Conservation (phyloP, 495 filamentous ascomycete species). For the Xylaria flabelliformis region DNA sequence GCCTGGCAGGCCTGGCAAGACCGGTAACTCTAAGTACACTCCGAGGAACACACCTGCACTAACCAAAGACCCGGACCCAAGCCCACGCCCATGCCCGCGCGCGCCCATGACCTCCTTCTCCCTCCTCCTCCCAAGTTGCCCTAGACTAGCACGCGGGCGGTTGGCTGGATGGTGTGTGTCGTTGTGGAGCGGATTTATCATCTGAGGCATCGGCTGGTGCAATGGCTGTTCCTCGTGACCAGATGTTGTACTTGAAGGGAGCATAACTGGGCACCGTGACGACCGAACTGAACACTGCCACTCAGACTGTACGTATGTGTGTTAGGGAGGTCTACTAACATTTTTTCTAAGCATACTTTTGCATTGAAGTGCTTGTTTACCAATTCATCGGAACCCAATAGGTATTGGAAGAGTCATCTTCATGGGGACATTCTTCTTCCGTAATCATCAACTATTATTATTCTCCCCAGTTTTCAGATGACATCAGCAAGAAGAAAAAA, state of each 20-base stretch:
- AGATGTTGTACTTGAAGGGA: not conserved
- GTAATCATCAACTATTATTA: not conserved
- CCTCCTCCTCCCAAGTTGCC: not conserved
- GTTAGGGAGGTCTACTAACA: not conserved
- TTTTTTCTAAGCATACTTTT: not conserved
- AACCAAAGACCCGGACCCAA: not conserved
- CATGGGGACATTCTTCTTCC: not conserved
- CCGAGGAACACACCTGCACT: not conserved
- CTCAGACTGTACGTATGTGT: not conserved
- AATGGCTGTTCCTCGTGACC: constrained; percentile 28
- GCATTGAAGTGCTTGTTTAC: not conserved
- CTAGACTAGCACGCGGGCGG: constrained; percentile 22
- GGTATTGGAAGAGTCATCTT: not conserved
- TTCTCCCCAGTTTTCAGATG: not conserved
- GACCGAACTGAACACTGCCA: not conserved
- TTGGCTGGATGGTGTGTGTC: constrained; percentile 29
- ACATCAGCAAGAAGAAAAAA: not conserved
- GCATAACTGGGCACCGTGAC: not conserved
- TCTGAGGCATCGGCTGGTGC: constrained; percentile 25
- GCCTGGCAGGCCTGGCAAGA: not conserved
- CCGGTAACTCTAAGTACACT: not conserved
- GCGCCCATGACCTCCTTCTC: constrained; percentile 9
- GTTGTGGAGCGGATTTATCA: constrained; percentile 26
- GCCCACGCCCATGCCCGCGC: not conserved
- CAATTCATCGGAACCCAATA: not conserved